phyloP scores from a whole-genome alignment of 2,329 filamentous ascomycete genomes.

The Orbilia ellipsospora region DNA sequence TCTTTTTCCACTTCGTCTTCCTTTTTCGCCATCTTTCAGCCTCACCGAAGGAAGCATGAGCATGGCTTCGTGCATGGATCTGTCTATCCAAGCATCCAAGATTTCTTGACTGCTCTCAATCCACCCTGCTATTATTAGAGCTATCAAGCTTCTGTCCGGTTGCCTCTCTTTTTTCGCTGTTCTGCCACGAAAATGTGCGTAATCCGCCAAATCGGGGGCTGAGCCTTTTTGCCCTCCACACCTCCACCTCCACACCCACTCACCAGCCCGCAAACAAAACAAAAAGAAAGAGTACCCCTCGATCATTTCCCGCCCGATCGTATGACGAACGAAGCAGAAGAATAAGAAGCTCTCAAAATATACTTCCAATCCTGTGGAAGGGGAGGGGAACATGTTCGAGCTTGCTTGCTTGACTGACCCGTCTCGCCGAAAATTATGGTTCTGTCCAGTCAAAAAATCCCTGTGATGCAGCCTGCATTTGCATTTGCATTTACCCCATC shows the following conservation, averaged over 20 bases:
- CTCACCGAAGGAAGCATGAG: constrained; percentile 25
- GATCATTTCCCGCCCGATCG: too few relatives aligned
- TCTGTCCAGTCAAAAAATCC: constrained; percentile 2
- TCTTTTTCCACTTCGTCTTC: constrained; percentile 11
- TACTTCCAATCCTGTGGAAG: constrained; percentile 4
- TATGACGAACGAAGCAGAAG: background rate
- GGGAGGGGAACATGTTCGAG: too few relatives aligned
- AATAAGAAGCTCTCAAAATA: background rate
- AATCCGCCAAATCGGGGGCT: constrained; percentile 32
- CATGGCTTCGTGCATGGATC: background rate
- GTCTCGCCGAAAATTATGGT: constrained; percentile 39
- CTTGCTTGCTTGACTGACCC: constrained; percentile 7
- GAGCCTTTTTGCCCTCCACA: constrained; percentile 9
- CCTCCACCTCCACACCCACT: background rate
- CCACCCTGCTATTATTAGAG: constrained; percentile 13
- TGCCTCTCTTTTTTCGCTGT: background rate
- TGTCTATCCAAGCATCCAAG: too few relatives aligned
- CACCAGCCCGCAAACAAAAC: background rate
- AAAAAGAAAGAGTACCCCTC: too few relatives aligned
- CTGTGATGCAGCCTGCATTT: constrained; percentile 25
- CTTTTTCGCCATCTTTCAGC: constrained; percentile 20
- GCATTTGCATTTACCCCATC: constrained; percentile 7
- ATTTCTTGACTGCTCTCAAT: background rate
- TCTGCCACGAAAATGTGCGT: constrained; percentile 30
- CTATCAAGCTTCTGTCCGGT: too few relatives aligned